Evolutionary conservation across 805 yeast species (phyloP).

Genomic region (Saccharomycopsis selenospora): DNA sequence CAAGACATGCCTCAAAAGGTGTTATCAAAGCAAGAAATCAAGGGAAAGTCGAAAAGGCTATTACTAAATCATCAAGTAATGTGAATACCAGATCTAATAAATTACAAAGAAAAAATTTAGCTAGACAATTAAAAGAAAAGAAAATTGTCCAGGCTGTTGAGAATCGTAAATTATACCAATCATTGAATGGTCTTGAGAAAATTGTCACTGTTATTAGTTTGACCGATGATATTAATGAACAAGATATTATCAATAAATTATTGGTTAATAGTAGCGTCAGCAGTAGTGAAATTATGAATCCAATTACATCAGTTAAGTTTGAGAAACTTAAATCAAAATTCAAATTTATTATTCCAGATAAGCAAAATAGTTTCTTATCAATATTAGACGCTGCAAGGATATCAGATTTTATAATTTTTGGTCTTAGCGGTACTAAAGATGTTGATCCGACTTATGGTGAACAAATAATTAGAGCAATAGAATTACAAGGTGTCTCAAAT

Average conservation of each 20-base stretch:
- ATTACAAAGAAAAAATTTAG: slow-evolving; percentile 66
- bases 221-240: slow-evolving; percentile 58
- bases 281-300: background rate
- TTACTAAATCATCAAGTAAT: slow-evolving; percentile 23
- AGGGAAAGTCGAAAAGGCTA: slow-evolving; percentile 79
- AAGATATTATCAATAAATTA: slow-evolving; percentile 46
- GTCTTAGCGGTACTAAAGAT: slow-evolving; percentile 80
- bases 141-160: slow-evolving; percentile 58
- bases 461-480: slow-evolving; percentile 78
- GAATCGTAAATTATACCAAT: slow-evolving; percentile 69
- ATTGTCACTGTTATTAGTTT: slow-evolving; percentile 76
- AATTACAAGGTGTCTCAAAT: slow-evolving; percentile 86
- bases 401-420: slow-evolving; percentile 84
- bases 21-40: slow-evolving; percentile 70
- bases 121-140: slow-evolving; percentile 67
- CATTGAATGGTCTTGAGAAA: slow-evolving; percentile 73
- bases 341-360: slow-evolving; percentile 66
- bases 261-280: slow-evolving; percentile 32
- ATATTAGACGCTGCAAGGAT: slow-evolving; percentile 81
- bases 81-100: slow-evolving; percentile 35
- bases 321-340: slow-evolving; percentile 68
- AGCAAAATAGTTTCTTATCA: slow-evolving; percentile 48
- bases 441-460: slow-evolving; percentile 79
- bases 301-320: slow-evolving; percentile 38
- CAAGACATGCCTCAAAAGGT: slow-evolving; percentile 86